Evolutionary conservation across 352 stramenopile genomes (phyloP).

Genomic region (Globisporangium alternatum): DNA sequence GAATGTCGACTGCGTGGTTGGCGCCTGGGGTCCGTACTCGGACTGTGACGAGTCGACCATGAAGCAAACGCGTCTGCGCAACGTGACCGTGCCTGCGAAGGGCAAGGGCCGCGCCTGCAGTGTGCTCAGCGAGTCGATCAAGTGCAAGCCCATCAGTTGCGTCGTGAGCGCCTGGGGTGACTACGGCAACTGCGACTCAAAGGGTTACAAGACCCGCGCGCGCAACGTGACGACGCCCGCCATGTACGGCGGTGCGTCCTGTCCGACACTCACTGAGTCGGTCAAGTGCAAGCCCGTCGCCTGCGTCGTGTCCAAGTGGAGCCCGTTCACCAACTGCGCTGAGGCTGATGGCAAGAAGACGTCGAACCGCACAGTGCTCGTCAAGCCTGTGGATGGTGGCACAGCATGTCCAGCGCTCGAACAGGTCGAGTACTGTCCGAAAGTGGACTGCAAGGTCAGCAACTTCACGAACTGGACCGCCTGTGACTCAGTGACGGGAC

Average conservation of each 20-base stretch:
- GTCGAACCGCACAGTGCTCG: slow-evolving; percentile 33
- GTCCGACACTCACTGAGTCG: slow-evolving; percentile 43
- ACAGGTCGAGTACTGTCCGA: slow-evolving; percentile 37
- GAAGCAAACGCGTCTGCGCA: slow-evolving; percentile 37
- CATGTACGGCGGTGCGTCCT: slow-evolving; percentile 32
- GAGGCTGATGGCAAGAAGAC: slow-evolving; percentile 32
- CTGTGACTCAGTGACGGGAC: slow-evolving; percentile 20
- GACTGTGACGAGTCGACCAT: slow-evolving; percentile 35
- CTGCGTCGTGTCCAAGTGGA: slow-evolving; percentile 57
- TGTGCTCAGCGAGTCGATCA: slow-evolving; percentile 29
- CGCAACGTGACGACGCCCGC: slow-evolving; percentile 28
- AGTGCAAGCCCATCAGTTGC: slow-evolving; percentile 45
- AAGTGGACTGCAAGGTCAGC: slow-evolving; percentile 48
- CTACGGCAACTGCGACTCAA: slow-evolving; percentile 36
- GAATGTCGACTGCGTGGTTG: slow-evolving; percentile 58
- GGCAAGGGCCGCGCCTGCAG: slow-evolving; percentile 29
- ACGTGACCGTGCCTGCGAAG: slow-evolving; percentile 18
- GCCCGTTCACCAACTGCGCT: slow-evolving; percentile 30
- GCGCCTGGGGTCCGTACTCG: slow-evolving; percentile 35
- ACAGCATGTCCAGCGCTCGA: slow-evolving; percentile 36
- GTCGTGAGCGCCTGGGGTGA: slow-evolving; percentile 44
- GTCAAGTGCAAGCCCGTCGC: slow-evolving; percentile 48
- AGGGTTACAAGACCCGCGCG: slow-evolving; percentile 39
- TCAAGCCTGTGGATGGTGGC: slow-evolving; percentile 34
- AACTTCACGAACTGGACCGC: slow-evolving; percentile 25